Percentiles rank a stretch among this genome's conserved stretches.
Conservation (phyloP, 2,329 filamentous ascomycete species). For the Pyricularia pennisetigena region DNA sequence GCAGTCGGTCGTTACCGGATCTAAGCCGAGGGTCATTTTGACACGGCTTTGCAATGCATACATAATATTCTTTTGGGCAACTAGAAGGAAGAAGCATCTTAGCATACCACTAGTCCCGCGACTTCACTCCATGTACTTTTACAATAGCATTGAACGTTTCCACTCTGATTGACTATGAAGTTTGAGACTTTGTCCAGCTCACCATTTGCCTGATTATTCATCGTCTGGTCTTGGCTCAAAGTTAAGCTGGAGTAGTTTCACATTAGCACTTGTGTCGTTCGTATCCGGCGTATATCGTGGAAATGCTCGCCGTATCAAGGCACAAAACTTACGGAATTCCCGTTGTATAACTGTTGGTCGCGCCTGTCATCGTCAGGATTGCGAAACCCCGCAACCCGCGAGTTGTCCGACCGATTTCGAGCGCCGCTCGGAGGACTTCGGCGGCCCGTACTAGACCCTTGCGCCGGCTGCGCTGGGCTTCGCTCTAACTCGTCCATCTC, state of each 20-base stretch:
- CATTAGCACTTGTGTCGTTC: neutral
- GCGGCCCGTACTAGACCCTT: slow-evolving; percentile 10
- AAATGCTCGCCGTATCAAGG: neutral
- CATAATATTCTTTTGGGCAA: neutral
- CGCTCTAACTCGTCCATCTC: neutral
- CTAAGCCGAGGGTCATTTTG: neutral
- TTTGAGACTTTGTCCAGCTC: neutral
- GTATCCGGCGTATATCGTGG: neutral
- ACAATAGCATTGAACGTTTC: slow-evolving; percentile 5
- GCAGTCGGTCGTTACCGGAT: neutral
- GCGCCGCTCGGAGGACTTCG: slow-evolving; percentile 4
- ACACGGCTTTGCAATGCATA: neutral
- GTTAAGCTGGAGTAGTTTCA: slow-evolving; percentile 40
- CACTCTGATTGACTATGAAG: neutral
- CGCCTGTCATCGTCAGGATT: slow-evolving; percentile 43
- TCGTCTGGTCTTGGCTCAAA: slow-evolving; percentile 58
- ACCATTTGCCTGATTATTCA: slow-evolving; percentile 18
- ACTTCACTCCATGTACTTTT: neutral
- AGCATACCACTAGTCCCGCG: neutral
- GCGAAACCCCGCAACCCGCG: slow-evolving; percentile 35
- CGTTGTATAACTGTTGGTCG: slow-evolving; percentile 76
- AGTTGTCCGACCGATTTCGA: neutral
- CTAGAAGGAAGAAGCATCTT: neutral
- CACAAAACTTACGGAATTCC: slow-evolving; percentile 62
- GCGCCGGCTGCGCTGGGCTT: slow-evolving; percentile 1